These are phyloP conservation scores for Aspergillus quadricinctus DNA, from an alignment of 2,329 filamentous ascomycete species.

Conservation along the genomic window DNA sequence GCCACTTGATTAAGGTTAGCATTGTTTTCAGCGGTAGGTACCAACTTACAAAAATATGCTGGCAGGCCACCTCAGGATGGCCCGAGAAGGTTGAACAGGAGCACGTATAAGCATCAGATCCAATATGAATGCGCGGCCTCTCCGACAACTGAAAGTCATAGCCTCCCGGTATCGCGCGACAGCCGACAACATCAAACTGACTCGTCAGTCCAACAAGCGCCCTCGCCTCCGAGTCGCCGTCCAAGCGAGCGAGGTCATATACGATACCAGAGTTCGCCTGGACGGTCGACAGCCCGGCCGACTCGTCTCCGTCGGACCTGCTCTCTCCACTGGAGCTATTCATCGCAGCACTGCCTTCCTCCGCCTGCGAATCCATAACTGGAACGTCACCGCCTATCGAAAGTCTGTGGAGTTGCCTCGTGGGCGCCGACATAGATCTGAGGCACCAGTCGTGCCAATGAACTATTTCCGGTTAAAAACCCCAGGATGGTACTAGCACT, in stretches of 20 bases:
- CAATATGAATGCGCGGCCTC: slow-evolving; percentile 31
- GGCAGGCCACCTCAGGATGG: slow-evolving; percentile 31
- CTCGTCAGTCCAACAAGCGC: slow-evolving; percentile 32
- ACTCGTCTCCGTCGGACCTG: slow-evolving; percentile 14
- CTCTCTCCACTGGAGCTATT: slow-evolving; percentile 14
- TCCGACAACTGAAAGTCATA: slow-evolving; percentile 38
- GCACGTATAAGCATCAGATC: slow-evolving; percentile 27
- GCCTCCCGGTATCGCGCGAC: slow-evolving; percentile 24
- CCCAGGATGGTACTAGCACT: not conserved
- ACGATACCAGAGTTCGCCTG: slow-evolving; percentile 30
- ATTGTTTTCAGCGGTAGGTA: not conserved
- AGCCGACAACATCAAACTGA: slow-evolving; percentile 33
- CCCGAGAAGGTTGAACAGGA: slow-evolving; percentile 33
- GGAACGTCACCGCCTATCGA: slow-evolving; percentile 36
- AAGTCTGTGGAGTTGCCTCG: slow-evolving; percentile 35
- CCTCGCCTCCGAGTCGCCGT: slow-evolving; percentile 26
- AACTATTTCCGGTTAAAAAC: not conserved
- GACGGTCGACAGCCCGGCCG: slow-evolving; percentile 19
- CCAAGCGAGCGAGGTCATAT: slow-evolving; percentile 31
- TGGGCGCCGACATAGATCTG: slow-evolving; percentile 36
- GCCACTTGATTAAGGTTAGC: slow-evolving; percentile 31
- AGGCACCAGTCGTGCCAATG: not conserved
- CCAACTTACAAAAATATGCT: slow-evolving; percentile 40
- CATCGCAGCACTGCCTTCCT: slow-evolving; percentile 8
- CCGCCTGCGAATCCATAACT: slow-evolving; percentile 5